Percentiles rank a stretch among this genome's conserved stretches.
These are phyloP conservation scores for Aspergillus hortae DNA, from an alignment of 2,329 filamentous ascomycete genomes.

Conservation along the genomic window DNA sequence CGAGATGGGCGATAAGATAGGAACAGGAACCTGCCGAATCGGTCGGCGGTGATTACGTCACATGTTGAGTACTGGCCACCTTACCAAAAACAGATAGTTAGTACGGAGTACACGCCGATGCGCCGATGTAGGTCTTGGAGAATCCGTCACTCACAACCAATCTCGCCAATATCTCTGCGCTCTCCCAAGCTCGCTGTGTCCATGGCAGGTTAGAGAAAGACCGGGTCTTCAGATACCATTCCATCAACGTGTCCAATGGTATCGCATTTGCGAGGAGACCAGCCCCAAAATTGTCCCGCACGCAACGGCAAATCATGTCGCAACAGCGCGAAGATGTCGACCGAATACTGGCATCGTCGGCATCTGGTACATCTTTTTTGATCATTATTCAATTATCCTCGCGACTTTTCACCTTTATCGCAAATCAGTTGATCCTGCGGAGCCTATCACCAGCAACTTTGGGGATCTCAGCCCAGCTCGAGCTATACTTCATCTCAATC, in stretches of 20 bases:
- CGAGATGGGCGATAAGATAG: too few species aligned
- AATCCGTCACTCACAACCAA: not conserved
- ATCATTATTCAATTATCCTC: conserved; percentile 85
- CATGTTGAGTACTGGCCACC: not conserved
- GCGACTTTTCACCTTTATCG: conserved; percentile 81
- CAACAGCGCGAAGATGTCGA: conserved; percentile 16
- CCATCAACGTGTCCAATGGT: too few species aligned
- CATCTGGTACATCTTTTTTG: conserved; percentile 76
- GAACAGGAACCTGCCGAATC: too few species aligned
- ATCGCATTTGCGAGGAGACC: too few species aligned
- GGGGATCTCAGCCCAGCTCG: conserved; percentile 82
- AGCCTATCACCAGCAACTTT: conserved; percentile 81
- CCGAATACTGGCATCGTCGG: conserved; percentile 31
- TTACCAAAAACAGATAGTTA: not conserved
- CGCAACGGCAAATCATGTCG: conserved; percentile 14
- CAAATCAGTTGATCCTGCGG: conserved; percentile 87
- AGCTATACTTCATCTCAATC: conserved; percentile 89
- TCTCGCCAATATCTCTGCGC: not conserved
- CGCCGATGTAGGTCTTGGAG: too few species aligned
- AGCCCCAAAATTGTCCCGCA: too few species aligned
- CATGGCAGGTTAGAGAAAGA: too few species aligned
- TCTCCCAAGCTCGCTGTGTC: not conserved
- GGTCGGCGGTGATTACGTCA: not conserved
- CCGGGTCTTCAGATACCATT: too few species aligned
- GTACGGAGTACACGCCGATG: not conserved